Percentiles rank a stretch among this genome's conserved stretches.
phyloP scores from a whole-genome alignment of 257 asterid species.

The Verbena officinalis region DNA sequence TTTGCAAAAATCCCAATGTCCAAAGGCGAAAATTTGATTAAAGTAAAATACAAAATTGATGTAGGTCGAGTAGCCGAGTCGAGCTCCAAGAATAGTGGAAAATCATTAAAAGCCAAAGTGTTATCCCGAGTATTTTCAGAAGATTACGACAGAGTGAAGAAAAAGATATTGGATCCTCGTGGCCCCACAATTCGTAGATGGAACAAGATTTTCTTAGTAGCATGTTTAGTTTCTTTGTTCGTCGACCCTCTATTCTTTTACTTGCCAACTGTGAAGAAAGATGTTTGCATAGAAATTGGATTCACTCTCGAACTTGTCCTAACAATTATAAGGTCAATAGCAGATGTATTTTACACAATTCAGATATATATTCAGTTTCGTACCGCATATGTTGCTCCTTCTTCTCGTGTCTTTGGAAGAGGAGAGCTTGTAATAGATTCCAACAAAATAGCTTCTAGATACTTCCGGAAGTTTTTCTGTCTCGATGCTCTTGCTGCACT shows the following conservation, averaged over 20 bases:
- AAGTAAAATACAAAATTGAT: conserved; percentile 62
- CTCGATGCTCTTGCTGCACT: conserved; percentile 74
- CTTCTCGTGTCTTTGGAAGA: conserved; percentile 97
- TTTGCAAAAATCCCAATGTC: conserved; percentile 40
- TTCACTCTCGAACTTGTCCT: conserved; percentile 63
- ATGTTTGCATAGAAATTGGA: conserved; percentile 73
- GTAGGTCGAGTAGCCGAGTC: conserved; percentile 45
- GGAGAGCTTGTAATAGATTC: conserved; percentile 94
- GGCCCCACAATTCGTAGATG: conserved; percentile 79
- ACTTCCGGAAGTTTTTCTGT: conserved; percentile 64
- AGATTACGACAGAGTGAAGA: conserved; percentile 79
- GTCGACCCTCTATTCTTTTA: conserved; percentile 93
- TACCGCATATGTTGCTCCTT: conserved; percentile 93
- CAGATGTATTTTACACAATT: conserved; percentile 70
- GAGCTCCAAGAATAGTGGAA: conserved; percentile 44
- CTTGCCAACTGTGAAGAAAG: conserved; percentile 61
- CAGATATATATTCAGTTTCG: conserved; percentile 75
- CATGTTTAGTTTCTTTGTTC: conserved; percentile 83
- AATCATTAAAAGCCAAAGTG: conserved; percentile 72
- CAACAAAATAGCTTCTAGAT: conserved; percentile 64
- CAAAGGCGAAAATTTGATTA: conserved; percentile 51
- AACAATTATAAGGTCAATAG: conserved; percentile 69
- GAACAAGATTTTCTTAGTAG: conserved; percentile 87
- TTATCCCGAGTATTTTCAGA: conserved; percentile 90
- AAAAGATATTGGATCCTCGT: conserved; percentile 81